phyloP scores from a whole-genome alignment of 345 rosid species.

The Populus tremula region DNA sequence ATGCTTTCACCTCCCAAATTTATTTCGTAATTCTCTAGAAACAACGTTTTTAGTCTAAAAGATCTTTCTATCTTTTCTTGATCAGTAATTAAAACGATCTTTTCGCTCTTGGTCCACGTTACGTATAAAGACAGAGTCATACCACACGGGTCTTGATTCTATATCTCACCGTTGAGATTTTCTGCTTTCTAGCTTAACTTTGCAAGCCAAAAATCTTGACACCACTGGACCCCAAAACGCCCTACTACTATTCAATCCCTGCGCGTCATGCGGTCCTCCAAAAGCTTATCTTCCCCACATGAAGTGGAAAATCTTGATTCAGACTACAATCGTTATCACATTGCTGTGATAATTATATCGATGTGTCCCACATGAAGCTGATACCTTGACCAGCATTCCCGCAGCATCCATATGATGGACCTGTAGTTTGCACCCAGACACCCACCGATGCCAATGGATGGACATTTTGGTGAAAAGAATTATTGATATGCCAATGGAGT shows the following conservation, averaged over 20 bases:
- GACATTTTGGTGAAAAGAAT: not conserved
- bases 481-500: not conserved
- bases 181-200: not conserved
- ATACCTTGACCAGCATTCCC: not conserved
- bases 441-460: too few species aligned
- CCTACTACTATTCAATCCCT: not conserved
- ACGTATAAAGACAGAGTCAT: conserved; percentile 6
- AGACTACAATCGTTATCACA: conserved; percentile 5
- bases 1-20: not conserved
- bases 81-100: not conserved
- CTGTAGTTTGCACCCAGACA: not conserved
- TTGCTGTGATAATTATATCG: not conserved
- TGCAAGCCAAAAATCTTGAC: conserved; percentile 10
- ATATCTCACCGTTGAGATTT: not conserved
- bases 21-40: not conserved
- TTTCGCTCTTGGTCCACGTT: not conserved
- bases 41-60: not conserved
- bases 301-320: conserved; percentile 16
- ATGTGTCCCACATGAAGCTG: conserved; percentile 5
- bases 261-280: not conserved
- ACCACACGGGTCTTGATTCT: not conserved
- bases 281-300: conserved; percentile 16
- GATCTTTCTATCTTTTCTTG: not conserved
- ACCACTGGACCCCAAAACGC: conserved; percentile 12
- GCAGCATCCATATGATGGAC: not conserved